Evolutionary conservation across 495 filamentous ascomycete genomes (phyloP).

Genomic region (Annulohypoxylon bovei): DNA sequence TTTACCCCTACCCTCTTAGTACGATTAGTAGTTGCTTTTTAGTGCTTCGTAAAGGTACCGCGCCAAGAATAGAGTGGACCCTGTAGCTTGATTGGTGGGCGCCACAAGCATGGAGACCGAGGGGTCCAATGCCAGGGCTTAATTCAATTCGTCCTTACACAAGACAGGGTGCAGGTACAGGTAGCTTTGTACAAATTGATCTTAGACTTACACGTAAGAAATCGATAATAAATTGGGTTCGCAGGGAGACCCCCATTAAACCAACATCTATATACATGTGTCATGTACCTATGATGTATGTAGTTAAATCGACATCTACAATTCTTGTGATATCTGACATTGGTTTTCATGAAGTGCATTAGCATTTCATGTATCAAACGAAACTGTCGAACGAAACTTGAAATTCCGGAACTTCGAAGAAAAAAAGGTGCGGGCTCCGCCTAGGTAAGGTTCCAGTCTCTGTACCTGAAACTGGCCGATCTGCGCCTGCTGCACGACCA

Average conservation of each 20-base stretch:
- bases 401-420: slow-evolving; percentile 16
- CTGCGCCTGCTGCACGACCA: slow-evolving; percentile 31
- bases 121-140: slow-evolving; percentile 31
- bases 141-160: slow-evolving; percentile 4
- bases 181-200: not conserved
- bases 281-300: not conserved
- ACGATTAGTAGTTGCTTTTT: not conserved
- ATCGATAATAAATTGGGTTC: not conserved
- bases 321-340: not conserved
- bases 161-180: not conserved
- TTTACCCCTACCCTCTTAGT: not conserved
- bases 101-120: slow-evolving; percentile 13
- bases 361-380: slow-evolving; percentile 4
- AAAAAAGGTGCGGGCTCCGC: slow-evolving; percentile 27
- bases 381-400: slow-evolving; percentile 12
- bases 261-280: not conserved
- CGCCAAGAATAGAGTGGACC: slow-evolving; percentile 25
- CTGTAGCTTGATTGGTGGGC: slow-evolving; percentile 17
- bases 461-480: slow-evolving; percentile 44
- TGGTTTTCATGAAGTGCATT: not conserved
- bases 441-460: slow-evolving; percentile 23
- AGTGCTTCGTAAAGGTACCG: slow-evolving; percentile 18
- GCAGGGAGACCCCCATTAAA: slow-evolving; percentile 1
- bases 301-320: not conserved
- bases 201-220: slow-evolving; percentile 5